A percentile compares a stretch with the other conserved stretches of the same genome.
Evolutionary conservation across 2,329 filamentous ascomycete species (phyloP).

Genomic region (Lasiodiplodia hormozganensis): DNA sequence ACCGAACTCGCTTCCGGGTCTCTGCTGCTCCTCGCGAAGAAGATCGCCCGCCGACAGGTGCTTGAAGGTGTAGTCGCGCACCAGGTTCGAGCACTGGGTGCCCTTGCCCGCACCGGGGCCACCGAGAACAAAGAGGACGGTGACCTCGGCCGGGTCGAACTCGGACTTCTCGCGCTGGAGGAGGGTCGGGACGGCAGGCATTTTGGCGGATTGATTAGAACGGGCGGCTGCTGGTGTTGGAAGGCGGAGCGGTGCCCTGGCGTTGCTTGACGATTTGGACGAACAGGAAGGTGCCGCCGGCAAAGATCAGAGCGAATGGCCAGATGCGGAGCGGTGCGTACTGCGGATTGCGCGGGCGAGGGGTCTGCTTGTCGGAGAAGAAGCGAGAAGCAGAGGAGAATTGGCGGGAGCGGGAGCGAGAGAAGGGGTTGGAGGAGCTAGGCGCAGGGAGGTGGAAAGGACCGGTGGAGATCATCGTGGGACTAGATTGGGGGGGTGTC

Average conservation of each 20-base stretch:
- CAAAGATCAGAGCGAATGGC: slow-evolving; percentile 57
- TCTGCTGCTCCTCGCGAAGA: slow-evolving; percentile 89
- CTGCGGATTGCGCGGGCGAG: slow-evolving; percentile 37
- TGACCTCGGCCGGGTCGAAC: slow-evolving; percentile 78
- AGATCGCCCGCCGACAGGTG: slow-evolving; percentile 95
- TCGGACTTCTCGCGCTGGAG: slow-evolving; percentile 63
- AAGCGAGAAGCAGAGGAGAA: slow-evolving; percentile 37
- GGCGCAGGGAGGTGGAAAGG: slow-evolving; percentile 29
- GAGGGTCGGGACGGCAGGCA: slow-evolving; percentile 39
- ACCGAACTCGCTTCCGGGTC: slow-evolving; percentile 85
- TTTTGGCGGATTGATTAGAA: slow-evolving; percentile 9
- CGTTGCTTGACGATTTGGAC: slow-evolving; percentile 55
- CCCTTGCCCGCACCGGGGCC: slow-evolving; percentile 96
- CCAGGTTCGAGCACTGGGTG: slow-evolving; percentile 90
- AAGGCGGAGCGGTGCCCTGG: slow-evolving; percentile 42
- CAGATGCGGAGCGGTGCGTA: slow-evolving; percentile 50
- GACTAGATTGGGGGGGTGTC: slow-evolving; percentile 31
- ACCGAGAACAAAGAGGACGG: slow-evolving; percentile 96
- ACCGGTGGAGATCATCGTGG: slow-evolving; percentile 42
- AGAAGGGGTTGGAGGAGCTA: slow-evolving; percentile 28
- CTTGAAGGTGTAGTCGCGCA: slow-evolving; percentile 85
- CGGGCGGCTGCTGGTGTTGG: slow-evolving; percentile 29
- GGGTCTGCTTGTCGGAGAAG: slow-evolving; percentile 30
- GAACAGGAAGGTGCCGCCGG: slow-evolving; percentile 53
- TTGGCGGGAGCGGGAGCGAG: slow-evolving; percentile 33